Evolutionary conservation across 257 asterid genomes (phyloP).

Genomic region (Thymus mandschuricus): DNA sequence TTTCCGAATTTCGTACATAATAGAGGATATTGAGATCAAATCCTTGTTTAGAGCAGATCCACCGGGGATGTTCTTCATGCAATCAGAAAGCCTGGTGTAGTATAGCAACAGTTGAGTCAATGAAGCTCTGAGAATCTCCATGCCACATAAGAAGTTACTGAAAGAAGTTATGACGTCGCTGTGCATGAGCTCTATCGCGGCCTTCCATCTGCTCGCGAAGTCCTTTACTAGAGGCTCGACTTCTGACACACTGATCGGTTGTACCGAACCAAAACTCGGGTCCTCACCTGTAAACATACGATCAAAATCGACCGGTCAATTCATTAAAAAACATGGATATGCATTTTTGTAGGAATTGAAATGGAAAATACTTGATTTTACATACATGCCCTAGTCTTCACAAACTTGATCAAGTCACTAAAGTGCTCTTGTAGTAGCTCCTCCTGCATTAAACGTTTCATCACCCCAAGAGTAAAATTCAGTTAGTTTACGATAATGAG

Average conservation of each 20-base stretch:
- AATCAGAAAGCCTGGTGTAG: conserved; percentile 89
- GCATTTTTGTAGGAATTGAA: conserved; percentile 3
- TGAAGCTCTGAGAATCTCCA: conserved; percentile 97
- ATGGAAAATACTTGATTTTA: conserved; percentile 10
- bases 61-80: conserved; percentile 75
- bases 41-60: conserved; percentile 89
- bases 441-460: conserved; percentile 62
- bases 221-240: conserved; percentile 94
- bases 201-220: conserved; percentile 94
- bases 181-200: conserved; percentile 97
- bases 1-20: conserved; percentile 92
- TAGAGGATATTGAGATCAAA: conserved; percentile 89
- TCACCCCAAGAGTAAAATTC: conserved; percentile 11
- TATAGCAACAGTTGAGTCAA: conserved; percentile 90
- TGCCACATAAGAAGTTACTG: conserved; percentile 91
- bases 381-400: conserved; percentile 89
- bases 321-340: not conserved
- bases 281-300: conserved; percentile 68
- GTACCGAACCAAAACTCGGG: conserved; percentile 57
- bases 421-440: conserved; percentile 86
- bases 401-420: conserved; percentile 82
- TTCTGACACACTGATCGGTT: conserved; percentile 60
- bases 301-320: not conserved
- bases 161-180: conserved; percentile 88
- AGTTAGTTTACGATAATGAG: not conserved